Conservation (phyloP, 2,329 filamentous ascomycete species). For the Juglanconis sp. region DNA sequence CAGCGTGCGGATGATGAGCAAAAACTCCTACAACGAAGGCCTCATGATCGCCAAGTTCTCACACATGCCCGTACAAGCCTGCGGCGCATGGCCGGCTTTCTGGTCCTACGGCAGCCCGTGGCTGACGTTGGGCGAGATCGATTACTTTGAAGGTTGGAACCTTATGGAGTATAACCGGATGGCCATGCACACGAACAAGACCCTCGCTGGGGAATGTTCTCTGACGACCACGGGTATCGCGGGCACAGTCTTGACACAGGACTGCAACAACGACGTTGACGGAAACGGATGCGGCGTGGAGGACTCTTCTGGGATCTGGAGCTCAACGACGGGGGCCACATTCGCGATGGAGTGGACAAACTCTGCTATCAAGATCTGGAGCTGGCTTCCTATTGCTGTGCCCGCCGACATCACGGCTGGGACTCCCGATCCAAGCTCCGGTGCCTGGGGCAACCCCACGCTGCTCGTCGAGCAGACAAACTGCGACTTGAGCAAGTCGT, state of each 20-base stretch:
- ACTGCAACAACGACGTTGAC: conserved; percentile 2
- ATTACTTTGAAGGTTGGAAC: conserved; percentile 9
- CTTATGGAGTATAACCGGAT: conserved; percentile 5
- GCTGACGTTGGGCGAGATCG: conserved; percentile 13
- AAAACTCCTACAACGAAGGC: conserved; percentile 7
- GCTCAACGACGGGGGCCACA: conserved; percentile 1
- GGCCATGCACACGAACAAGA: conserved; percentile 12
- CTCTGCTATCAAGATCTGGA: conserved; percentile 12
- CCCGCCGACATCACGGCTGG: conserved; percentile 23
- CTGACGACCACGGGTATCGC: neutral
- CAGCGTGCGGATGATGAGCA: conserved; percentile 11
- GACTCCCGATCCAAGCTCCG: conserved; percentile 52
- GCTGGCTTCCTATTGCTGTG: neutral
- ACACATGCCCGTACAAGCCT: conserved; percentile 11
- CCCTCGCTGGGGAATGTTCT: neutral
- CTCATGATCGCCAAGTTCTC: conserved; percentile 12
- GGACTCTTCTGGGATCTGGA: conserved; percentile 5
- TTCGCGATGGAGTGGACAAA: conserved; percentile 13
- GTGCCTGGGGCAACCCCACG: conserved; percentile 60
- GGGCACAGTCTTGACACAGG: neutral
- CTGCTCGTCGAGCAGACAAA: conserved; percentile 54
- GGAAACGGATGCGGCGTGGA: conserved; percentile 3
- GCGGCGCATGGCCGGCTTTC: conserved; percentile 16
- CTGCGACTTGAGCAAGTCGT: conserved; percentile 63
- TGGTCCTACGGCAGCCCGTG: conserved; percentile 12